Conservation (phyloP, 139 green algal genomes). For the Coccomyxa sp. region DNA sequence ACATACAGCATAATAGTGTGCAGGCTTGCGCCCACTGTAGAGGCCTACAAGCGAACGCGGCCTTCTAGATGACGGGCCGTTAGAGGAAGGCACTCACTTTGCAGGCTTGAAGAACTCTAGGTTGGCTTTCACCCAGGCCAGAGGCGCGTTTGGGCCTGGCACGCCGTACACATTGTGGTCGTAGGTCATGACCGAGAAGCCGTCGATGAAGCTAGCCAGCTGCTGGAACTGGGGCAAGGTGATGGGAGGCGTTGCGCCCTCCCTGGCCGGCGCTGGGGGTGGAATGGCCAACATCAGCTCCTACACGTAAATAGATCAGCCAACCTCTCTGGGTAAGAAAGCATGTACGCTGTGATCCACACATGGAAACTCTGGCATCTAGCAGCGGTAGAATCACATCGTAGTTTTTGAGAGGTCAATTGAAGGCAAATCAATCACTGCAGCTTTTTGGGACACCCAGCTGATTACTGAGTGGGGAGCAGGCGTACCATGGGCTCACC, state of each 20-base stretch:
- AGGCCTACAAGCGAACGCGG: background rate
- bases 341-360: too few species aligned
- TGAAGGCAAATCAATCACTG: background rate
- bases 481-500: background rate
- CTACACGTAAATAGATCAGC: conserved; percentile 12
- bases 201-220: conserved; percentile 11
- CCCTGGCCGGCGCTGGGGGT: conserved; percentile 17
- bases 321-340: conserved; percentile 31
- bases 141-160: conserved; percentile 38
- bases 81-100: background rate
- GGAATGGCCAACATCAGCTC: conserved; percentile 38
- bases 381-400: background rate
- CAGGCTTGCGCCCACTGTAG: background rate
- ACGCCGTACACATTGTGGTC: conserved; percentile 4
- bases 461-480: too few species aligned
- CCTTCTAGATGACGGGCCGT: background rate
- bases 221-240: conserved; percentile 4
- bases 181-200: conserved; percentile 30
- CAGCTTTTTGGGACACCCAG: background rate
- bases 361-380: too few species aligned
- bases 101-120: background rate
- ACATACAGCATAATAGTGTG: background rate
- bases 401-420: background rate
- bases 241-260: background rate
- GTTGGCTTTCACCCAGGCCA: conserved; percentile 42